phyloP scores from a whole-genome alignment of 176 grass and related monocot genomes.

The Lolium perenne region DNA sequence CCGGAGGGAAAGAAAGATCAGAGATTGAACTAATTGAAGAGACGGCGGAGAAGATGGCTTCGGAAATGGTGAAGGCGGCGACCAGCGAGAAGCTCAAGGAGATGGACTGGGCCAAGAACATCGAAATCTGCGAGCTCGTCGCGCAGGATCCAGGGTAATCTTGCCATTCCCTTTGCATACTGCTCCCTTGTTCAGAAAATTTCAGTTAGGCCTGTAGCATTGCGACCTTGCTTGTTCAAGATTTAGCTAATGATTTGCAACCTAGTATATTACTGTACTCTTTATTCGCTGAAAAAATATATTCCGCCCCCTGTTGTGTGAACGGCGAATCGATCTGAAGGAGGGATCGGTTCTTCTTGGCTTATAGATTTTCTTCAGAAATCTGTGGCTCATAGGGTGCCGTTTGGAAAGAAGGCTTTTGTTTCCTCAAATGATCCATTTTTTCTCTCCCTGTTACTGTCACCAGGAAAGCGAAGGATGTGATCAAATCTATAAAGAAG shows the following conservation, averaged over 20 bases:
- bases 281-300: background rate
- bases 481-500: conserved; percentile 94
- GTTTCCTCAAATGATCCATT: conserved; percentile 17
- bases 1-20: background rate
- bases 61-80: conserved; percentile 88
- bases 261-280: background rate
- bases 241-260: background rate
- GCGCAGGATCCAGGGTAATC: conserved; percentile 74
- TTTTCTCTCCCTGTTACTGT: conserved; percentile 38
- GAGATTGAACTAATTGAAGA: conserved; percentile 2
- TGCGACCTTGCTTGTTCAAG: background rate
- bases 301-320: background rate
- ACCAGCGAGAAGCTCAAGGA: conserved; percentile 92
- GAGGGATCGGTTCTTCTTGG: conserved; percentile 4
- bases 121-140: conserved; percentile 98
- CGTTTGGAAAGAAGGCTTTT: conserved; percentile 44
- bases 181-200: background rate
- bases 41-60: conserved; percentile 51
- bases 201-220: conserved; percentile 17
- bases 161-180: conserved; percentile 23
- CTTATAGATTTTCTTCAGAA: conserved; percentile 23
- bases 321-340: conserved; percentile 30
- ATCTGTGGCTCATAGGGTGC: conserved; percentile 43
- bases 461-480: conserved; percentile 88
- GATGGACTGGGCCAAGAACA: conserved; percentile 93